A percentile compares a stretch with the other conserved stretches of the same genome.
phyloP scores from a whole-genome alignment of 257 asterid species.

The Jacaranda copaia region DNA sequence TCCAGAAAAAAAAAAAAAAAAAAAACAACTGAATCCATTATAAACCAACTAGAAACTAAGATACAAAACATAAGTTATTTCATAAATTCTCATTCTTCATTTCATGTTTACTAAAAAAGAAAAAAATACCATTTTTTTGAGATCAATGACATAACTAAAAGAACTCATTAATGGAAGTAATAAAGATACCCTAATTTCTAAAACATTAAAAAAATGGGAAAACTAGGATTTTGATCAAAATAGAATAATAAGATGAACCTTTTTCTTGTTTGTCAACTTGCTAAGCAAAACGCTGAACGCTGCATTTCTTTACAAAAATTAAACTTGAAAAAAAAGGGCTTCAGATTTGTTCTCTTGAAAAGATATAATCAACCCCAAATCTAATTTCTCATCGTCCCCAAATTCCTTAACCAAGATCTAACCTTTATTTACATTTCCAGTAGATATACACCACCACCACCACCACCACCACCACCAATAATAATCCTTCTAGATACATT shows the following conservation, averaged over 20 bases:
- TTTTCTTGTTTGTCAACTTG: background rate
- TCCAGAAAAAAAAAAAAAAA: background rate
- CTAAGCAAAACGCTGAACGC: slow-evolving; percentile 7
- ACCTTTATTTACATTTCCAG: slow-evolving; percentile 13
- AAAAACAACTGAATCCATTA: slow-evolving; percentile 9
- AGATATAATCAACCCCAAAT: slow-evolving; percentile 5
- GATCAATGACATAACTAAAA: background rate
- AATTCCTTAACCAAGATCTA: slow-evolving; percentile 39
- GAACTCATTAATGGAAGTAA: background rate
- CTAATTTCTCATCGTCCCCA: background rate
- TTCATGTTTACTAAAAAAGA: background rate
- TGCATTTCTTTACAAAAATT: background rate
- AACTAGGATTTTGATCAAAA: background rate
- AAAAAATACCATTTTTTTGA: background rate
- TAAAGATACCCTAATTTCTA: background rate
- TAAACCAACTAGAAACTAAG: background rate
- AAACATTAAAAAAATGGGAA: background rate
- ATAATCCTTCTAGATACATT: slow-evolving; percentile 13
- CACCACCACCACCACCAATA: background rate
- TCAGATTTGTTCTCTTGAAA: slow-evolving; percentile 7
- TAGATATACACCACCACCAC: background rate
- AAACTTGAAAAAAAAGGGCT: background rate
- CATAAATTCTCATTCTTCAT: background rate
- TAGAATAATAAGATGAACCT: background rate
- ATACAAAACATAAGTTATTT: background rate